phyloP scores from a whole-genome alignment of 257 asterid genomes.

The Capsicum rhomboideum region DNA sequence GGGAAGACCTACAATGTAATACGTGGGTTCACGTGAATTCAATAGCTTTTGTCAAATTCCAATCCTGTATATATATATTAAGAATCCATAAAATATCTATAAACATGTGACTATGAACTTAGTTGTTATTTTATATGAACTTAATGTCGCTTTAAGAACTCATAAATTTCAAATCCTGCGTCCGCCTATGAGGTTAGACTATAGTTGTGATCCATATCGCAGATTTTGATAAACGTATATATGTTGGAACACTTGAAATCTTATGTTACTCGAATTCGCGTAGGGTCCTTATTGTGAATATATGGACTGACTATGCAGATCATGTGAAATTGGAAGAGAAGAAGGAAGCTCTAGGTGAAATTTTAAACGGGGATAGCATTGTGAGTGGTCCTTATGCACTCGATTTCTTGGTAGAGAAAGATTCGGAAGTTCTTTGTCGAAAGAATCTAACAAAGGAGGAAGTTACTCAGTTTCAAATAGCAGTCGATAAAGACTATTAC shows the following conservation, averaged over 20 bases:
- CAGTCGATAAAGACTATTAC: slow-evolving; percentile 65
- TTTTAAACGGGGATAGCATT: slow-evolving; percentile 59
- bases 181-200: neutral
- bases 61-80: neutral
- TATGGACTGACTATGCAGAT: slow-evolving; percentile 20
- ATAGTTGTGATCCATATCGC: neutral
- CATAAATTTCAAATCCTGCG: neutral
- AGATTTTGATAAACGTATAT: neutral
- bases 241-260: neutral
- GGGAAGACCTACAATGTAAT: too few relatives aligned
- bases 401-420: slow-evolving; percentile 56
- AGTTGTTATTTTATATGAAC: neutral
- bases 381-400: slow-evolving; percentile 69
- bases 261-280: neutral
- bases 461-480: slow-evolving; percentile 47
- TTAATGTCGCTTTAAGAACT: neutral
- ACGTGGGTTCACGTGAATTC: neutral
- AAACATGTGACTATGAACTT: neutral
- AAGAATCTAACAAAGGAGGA: slow-evolving; percentile 44
- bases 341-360: slow-evolving; percentile 69
- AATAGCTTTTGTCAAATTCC: neutral
- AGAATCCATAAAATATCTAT: neutral
- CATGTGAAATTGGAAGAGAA: slow-evolving; percentile 47
- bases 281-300: too few relatives aligned
- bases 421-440: slow-evolving; percentile 45